phyloP scores from a whole-genome alignment of 1,139 yeast genomes.

The Sugiyamaella paludigena region DNA sequence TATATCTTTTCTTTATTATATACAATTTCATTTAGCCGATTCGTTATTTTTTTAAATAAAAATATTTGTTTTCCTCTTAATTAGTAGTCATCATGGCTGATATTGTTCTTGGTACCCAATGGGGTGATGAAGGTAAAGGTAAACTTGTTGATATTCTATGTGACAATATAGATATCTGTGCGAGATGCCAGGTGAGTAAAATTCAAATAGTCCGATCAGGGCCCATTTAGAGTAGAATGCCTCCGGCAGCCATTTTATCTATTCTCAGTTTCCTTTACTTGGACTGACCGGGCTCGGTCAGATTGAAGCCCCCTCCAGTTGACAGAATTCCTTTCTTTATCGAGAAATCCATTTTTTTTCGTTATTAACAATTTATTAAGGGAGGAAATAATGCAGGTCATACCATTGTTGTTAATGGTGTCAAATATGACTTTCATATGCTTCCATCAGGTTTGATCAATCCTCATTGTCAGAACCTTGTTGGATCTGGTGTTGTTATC shows the following conservation, averaged over 20 bases:
- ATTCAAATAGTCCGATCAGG: background rate
- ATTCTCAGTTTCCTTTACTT: no score
- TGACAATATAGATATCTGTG: slow-evolving; percentile 93
- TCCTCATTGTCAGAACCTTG: slow-evolving; percentile 81
- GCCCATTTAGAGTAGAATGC: no score
- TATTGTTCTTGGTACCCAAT: slow-evolving; percentile 95
- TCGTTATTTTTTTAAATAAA: background rate
- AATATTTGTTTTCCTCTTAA: background rate
- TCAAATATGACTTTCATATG: slow-evolving; percentile 97
- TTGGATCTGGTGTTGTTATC: slow-evolving; percentile 96
- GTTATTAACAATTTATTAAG: slow-evolving; percentile 5
- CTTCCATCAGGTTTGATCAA: slow-evolving; percentile 95
- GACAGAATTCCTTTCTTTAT: no score
- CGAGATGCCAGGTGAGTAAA: slow-evolving; percentile 66
- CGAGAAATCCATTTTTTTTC: no score
- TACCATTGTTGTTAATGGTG: slow-evolving; percentile 86
- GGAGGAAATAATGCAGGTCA: slow-evolving; percentile 99
- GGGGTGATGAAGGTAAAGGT: slow-evolving; percentile 99
- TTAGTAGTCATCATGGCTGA: slow-evolving; percentile 55
- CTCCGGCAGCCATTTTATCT: no score
- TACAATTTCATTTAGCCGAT: slow-evolving; percentile 4
- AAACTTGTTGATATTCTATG: slow-evolving; percentile 91
- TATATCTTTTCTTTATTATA: background rate
- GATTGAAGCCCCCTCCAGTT: no score
- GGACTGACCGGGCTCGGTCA: no score